Conservation (phyloP, 1,284 basidiomycete species). For the Apiotrichum montevideense region DNA sequence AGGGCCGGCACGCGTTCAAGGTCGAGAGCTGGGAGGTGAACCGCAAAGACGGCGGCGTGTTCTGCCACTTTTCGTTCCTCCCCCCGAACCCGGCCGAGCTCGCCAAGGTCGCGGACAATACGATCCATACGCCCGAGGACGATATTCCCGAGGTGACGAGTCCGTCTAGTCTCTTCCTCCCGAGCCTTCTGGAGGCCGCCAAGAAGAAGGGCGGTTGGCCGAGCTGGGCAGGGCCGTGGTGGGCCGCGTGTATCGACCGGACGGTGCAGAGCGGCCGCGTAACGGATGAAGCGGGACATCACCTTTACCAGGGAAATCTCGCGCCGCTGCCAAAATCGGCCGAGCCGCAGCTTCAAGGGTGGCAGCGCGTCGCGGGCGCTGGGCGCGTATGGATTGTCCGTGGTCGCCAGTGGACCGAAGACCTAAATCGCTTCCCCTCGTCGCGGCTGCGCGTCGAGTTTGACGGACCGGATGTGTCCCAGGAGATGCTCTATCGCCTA, state of each 20-base stretch:
- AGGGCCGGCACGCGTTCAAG: constrained; percentile 31
- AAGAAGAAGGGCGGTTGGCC: constrained; percentile 42
- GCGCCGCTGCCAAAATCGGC: background rate
- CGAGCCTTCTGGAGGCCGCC: constrained; percentile 32
- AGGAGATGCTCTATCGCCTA: constrained; percentile 54
- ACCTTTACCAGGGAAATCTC: constrained; percentile 13
- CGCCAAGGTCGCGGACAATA: constrained; percentile 11
- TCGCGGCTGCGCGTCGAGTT: constrained; percentile 68
- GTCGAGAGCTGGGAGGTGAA: constrained; percentile 45
- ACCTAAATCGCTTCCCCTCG: constrained; percentile 75
- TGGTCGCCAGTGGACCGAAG: constrained; percentile 80
- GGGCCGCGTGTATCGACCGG: constrained; percentile 18
- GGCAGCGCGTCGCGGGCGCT: constrained; percentile 42
- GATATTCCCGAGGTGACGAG: constrained; percentile 16
- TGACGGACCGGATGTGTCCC: constrained; percentile 75
- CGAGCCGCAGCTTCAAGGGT: constrained; percentile 10
- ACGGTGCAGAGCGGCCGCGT: background rate
- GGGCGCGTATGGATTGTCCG: constrained; percentile 71
- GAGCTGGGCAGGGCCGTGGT: constrained; percentile 42
- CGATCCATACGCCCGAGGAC: constrained; percentile 22
- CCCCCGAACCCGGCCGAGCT: constrained; percentile 30
- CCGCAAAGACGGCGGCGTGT: constrained; percentile 58
- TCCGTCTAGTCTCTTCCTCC: constrained; percentile 39
- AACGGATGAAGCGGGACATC: constrained; percentile 10
- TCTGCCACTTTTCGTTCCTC: constrained; percentile 68